Base-by-base conservation (phyloP, 371 early-diverging fungal genomes). In the Mucor mucedo region DNA sequence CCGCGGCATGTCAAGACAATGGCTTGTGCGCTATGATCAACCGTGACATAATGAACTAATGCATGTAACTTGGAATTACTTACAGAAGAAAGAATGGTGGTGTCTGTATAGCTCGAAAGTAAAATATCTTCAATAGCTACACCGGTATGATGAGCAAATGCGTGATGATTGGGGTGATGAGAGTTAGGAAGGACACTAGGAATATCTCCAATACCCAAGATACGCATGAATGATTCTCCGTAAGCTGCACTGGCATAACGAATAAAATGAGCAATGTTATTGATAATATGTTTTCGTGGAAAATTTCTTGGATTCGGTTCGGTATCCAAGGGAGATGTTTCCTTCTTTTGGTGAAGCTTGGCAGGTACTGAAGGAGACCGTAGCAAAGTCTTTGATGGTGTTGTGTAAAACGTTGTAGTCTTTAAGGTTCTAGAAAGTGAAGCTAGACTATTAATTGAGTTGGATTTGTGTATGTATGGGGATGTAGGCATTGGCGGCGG, bases 1-100 rank as follows among this genome's bases (percentile, higher is more conserved):
- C 97, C 97, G 1, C 97, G 90, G 56, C 94, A 90, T 0, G 95
- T 93, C 13, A 97, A 61, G 0, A 96, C 93, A 10, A 97, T 84
- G 1, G 90, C 79, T 45, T 86, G 75, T 0, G 91, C 82, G 2
- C 73, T 75, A 58, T 93, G 94, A 68, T 96, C 95, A 4, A 95
- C 84, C 7, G 86, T 85, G 14, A 96, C 88, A 68, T 93, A 95
- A 70, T 95, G 93, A 0, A 92, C 93, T 2, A 91, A 76, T 2
- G 90, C 88, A 65, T 91, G 89, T 47, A 93, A 79, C 47, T 82
- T 80, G 1, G 92, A 88, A 35, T 75, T 75, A 38, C 75, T 64
- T 27, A 79, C 59, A 6, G 62, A 49, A 2, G 63, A 60, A 5
- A 79, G 49, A 11, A 66, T 29, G 27, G 75, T 71, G 16, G 62